Evolutionary conservation across 2,329 filamentous ascomycete species (phyloP).

Genomic region (Hypoxylon sp.): DNA sequence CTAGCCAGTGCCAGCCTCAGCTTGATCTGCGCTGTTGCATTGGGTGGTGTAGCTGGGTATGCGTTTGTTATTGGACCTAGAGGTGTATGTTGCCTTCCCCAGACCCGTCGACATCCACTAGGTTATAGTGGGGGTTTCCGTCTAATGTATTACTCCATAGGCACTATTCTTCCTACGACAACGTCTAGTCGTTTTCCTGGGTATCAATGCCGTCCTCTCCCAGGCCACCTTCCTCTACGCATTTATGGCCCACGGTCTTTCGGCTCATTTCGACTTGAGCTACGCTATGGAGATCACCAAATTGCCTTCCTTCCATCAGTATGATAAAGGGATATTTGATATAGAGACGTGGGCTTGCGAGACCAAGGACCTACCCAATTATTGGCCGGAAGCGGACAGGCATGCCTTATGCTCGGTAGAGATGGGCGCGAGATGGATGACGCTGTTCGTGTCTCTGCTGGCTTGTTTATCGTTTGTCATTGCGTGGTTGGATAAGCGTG

Average conservation of each 20-base stretch:
- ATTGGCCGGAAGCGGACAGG: neutral
- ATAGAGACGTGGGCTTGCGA: neutral
- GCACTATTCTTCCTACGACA: neutral
- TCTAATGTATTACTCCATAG: no score
- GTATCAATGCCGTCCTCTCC: neutral
- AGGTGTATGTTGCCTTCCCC: neutral
- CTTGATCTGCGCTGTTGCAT: no score
- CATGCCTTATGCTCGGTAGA: constrained; percentile 1
- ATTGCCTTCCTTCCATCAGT: neutral
- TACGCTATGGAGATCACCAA: neutral
- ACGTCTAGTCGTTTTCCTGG: neutral
- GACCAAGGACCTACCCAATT: neutral
- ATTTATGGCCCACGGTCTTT: neutral
- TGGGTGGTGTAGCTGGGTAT: neutral
- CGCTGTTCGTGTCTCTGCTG: neutral
- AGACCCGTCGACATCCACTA: neutral
- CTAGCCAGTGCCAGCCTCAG: no score
- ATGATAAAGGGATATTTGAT: neutral
- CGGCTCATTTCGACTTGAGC: neutral
- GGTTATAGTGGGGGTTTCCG: no score
- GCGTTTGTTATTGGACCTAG: neutral
- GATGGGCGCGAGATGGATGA: neutral
- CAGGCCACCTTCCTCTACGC: neutral
- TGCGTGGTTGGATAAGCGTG: no score
- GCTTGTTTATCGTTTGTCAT: no score